These are phyloP conservation scores for Phytophthora multivora DNA, from an alignment of 352 stramenopile genomes.

Conservation along the genomic window DNA sequence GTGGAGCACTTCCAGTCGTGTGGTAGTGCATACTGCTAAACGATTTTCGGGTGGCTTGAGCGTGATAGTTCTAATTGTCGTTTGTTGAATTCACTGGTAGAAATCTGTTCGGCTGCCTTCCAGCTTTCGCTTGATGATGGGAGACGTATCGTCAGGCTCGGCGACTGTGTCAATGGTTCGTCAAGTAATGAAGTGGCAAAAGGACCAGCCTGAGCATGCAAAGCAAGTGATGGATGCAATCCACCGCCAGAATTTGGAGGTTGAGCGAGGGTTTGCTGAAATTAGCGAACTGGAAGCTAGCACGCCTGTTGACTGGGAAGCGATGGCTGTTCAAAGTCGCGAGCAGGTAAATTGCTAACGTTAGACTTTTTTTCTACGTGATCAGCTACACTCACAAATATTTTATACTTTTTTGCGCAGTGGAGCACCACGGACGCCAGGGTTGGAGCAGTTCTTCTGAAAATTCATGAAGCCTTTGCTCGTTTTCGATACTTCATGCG, in stretches of 20 bases:
- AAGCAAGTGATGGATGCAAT: constrained; percentile 40
- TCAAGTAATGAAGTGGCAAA: constrained; percentile 66
- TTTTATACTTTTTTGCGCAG: constrained; percentile 27
- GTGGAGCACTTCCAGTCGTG: constrained; percentile 57
- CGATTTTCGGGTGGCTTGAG: background rate
- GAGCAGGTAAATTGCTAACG: constrained; percentile 37
- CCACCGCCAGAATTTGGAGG: constrained; percentile 36
- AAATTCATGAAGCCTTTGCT: constrained; percentile 77
- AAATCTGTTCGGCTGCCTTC: constrained; percentile 64
- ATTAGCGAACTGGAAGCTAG: constrained; percentile 32
- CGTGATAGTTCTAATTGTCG: constrained; percentile 4
- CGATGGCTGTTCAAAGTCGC: constrained; percentile 11
- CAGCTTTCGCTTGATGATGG: constrained; percentile 92
- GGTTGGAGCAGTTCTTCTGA: constrained; percentile 50
- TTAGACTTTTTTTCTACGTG: background rate
- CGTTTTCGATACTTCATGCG: constrained; percentile 84
- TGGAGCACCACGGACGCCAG: constrained; percentile 43
- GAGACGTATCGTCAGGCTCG: constrained; percentile 95
- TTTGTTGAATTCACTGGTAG: constrained; percentile 30
- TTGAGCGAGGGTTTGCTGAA: constrained; percentile 38
- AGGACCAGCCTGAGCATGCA: constrained; percentile 37
- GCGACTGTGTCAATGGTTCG: constrained; percentile 87
- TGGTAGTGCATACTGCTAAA: constrained; percentile 32
- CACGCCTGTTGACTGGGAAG: constrained; percentile 25
- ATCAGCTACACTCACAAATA: background rate